Conservation (phyloP, 2,329 filamentous ascomycete species). For the Fusarium oxysporum region DNA sequence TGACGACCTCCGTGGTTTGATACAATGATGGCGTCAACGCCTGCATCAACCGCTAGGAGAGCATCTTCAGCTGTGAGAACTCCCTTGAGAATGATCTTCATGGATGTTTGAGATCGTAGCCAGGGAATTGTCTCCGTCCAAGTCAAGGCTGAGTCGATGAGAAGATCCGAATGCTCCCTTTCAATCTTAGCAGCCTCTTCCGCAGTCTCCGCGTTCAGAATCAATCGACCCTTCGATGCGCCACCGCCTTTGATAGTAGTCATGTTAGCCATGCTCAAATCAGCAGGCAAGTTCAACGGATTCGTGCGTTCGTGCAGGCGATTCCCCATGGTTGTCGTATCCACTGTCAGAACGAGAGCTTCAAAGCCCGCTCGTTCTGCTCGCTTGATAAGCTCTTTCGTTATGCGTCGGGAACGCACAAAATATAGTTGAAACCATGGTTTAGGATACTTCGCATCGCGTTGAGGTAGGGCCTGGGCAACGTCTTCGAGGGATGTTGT, state of each 20-base stretch:
- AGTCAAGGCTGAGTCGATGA: rapidly evolving
- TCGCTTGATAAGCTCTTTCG: neutral
- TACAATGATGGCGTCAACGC: rapidly evolving
- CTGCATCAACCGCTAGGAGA: too few relatives aligned
- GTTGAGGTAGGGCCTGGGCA: neutral
- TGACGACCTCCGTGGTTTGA: neutral
- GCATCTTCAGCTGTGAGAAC: neutral
- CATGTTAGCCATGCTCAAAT: neutral
- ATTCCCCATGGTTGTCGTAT: neutral
- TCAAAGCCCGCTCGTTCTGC: neutral
- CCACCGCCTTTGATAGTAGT: neutral
- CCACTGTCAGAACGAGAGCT: neutral
- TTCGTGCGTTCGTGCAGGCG: neutral
- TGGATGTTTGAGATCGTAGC: neutral
- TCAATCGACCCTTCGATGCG: neutral
- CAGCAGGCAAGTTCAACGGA: neutral
- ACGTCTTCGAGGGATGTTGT: neutral
- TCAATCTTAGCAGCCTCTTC: neutral
- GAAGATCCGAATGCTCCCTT: neutral
- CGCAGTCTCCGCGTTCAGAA: neutral
- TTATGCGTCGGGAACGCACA: neutral
- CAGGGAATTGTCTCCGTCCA: neutral
- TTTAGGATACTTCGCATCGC: neutral
- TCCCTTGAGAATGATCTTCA: neutral
- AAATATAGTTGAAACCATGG: neutral